Percentiles rank a stretch among this genome's conserved stretches.
Conservation (phyloP, 2,329 filamentous ascomycete genomes). For the Botrytis porri region DNA sequence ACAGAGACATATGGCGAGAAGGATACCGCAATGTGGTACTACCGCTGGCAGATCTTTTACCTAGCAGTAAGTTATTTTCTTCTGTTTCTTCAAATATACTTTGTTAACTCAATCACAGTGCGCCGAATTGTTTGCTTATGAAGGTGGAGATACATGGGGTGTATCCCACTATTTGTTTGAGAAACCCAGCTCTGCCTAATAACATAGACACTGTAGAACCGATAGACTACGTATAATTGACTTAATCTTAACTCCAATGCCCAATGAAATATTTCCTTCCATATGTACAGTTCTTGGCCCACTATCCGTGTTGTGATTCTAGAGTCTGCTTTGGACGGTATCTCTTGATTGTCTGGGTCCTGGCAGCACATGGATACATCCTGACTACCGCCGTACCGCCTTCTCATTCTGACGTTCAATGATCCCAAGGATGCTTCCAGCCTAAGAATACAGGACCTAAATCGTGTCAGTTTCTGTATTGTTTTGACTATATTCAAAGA, state of each 20-base stretch:
- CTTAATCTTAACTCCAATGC: slow-evolving; percentile 16
- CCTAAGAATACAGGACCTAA: slow-evolving; percentile 75
- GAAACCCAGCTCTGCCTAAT: slow-evolving; percentile 43
- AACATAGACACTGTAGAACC: slow-evolving; percentile 10
- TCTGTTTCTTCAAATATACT: background rate
- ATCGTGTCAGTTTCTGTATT: slow-evolving; percentile 24
- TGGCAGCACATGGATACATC: background rate
- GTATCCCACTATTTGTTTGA: slow-evolving; percentile 66
- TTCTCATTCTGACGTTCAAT: slow-evolving; percentile 52
- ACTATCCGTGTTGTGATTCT: background rate
- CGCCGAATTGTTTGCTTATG: slow-evolving; percentile 64
- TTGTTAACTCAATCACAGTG: background rate
- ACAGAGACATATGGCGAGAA: slow-evolving; percentile 63
- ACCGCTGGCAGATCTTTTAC: slow-evolving; percentile 71
- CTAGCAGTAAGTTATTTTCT: slow-evolving; percentile 46
- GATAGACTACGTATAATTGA: slow-evolving; percentile 16
- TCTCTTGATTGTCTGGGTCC: background rate
- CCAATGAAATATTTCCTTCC: slow-evolving; percentile 21
- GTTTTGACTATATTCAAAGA: background rate
- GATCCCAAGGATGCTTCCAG: slow-evolving; percentile 96
- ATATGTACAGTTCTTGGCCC: slow-evolving; percentile 22
- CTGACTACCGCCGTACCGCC: background rate
- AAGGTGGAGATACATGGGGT: slow-evolving; percentile 65
- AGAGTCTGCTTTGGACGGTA: background rate
- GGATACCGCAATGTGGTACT: slow-evolving; percentile 60